A percentile compares a stretch with the other conserved stretches of the same genome.
Conservation (phyloP, 495 filamentous ascomycete genomes). For the Darksidea phi region DNA sequence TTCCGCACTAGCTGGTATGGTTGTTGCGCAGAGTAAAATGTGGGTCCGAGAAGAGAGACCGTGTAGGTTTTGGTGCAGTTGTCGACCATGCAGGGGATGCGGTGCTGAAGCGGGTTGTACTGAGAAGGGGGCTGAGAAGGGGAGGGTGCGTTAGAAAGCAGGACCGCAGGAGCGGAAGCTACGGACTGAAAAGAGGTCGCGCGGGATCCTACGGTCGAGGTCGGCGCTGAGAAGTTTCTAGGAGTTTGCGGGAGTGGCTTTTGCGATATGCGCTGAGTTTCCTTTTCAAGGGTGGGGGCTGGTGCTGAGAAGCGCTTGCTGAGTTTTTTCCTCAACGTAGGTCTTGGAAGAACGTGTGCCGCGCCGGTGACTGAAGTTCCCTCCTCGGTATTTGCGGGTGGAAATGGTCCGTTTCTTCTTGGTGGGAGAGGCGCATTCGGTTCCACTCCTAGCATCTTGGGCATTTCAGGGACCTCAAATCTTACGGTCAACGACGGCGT, state of each 20-base stretch:
- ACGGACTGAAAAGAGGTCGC: not conserved
- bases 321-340: not conserved
- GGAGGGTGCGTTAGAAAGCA: not conserved
- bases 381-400: not conserved
- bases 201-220: not conserved
- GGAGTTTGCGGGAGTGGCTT: not conserved
- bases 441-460: not conserved
- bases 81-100: slow-evolving; percentile 13
- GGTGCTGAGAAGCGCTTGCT: slow-evolving; percentile 2
- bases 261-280: not conserved
- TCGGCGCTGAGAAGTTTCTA: not conserved
- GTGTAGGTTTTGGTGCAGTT: slow-evolving; percentile 5
- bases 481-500: not conserved
- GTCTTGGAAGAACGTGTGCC: not conserved
- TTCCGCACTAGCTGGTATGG: slow-evolving; percentile 9
- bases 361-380: not conserved
- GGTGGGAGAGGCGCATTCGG: not conserved
- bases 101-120: slow-evolving; percentile 14
- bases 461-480: not conserved
- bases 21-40: slow-evolving; percentile 15
- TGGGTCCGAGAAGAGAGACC: slow-evolving; percentile 8
- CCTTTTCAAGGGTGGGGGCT: not conserved
- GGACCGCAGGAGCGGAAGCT: not conserved
- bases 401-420: not conserved
- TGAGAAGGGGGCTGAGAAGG: not conserved